Evolutionary conservation across 2,329 filamentous ascomycete species (phyloP), one percentile per base, ranked within the genome.

Genomic region (Reticulascus tulasneorum): DNA sequence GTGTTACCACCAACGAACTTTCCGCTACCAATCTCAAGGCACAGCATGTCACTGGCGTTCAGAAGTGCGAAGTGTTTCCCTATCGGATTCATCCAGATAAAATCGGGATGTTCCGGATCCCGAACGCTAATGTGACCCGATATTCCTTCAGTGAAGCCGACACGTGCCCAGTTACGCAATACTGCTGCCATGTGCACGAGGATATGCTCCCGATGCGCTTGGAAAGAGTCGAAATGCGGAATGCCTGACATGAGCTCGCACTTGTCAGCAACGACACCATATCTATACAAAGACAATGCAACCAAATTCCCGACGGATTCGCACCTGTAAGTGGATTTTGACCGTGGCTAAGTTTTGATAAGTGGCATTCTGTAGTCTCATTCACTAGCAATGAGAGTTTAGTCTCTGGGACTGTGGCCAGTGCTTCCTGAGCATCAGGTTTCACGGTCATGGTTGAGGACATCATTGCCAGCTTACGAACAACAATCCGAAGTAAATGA

Each of bases 51-150:
- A 6, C 70, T 72, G 1, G 79, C 79, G 41, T 75, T 78, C 42
- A 86, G 66, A 46, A 82, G 63, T 17, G 73, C 80, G 52, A 85
- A 87, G 56, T 86, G 82, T 33, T 68, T 69, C 6, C 76, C 78
- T 4, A 86, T 37, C 63, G 82, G 62, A 78, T 86, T 71, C 53
- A 83, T 86, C 83, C 84, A 87, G 60, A 84, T 82, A 11, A 68
- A 66, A 41, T 75, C 63, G 0, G 63, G 61, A 47, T 75, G 64
- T 53, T 84, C 78, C 0, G 82, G 80, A 52, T 86, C 82, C 10
- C 80, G 69, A 2, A 85, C 75, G 11, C 66, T 73, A 46, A 86
- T 86, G 58, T 86, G 81, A 5, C 60, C 60, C n/a, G 59, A 56
- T 32, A 53, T 51, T 4, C 55, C 55, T 23, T 58, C 54, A 10